phyloP scores from a whole-genome alignment of 306 rosid species.

The Ormosia semicastrata region DNA sequence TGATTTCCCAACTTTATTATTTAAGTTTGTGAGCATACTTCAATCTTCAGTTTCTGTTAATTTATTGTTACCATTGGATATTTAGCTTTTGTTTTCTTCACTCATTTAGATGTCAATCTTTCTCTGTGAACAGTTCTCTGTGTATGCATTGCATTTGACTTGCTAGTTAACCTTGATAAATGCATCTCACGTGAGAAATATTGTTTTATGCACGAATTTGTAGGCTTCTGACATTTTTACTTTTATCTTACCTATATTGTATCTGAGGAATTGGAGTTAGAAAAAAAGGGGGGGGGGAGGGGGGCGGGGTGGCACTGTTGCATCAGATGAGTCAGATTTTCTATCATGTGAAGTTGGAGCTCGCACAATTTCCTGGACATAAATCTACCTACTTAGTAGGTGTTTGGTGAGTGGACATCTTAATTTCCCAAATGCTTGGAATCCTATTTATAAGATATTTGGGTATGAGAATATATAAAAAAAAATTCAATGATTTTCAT shows the following conservation, averaged over 20 bases:
- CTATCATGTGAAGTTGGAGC: not conserved
- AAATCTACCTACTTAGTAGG: not conserved
- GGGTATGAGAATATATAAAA: not conserved
- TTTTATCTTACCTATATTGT: not conserved
- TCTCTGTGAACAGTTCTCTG: not conserved
- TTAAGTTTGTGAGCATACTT: not conserved
- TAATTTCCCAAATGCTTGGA: slow-evolving; percentile 1
- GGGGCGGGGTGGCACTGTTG: too few species aligned
- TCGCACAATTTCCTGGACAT: not conserved
- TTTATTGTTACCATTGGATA: not conserved
- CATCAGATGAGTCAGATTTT: not conserved
- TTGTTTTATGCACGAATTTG: not conserved
- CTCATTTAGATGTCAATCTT: not conserved
- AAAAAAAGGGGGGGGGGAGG: too few species aligned
- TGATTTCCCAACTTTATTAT: not conserved
- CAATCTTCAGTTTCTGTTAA: not conserved
- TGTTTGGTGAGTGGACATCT: slow-evolving; percentile 7
- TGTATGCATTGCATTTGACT: not conserved
- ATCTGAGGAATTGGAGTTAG: slow-evolving; percentile 1
- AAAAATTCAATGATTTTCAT: not conserved
- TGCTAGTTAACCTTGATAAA: slow-evolving; percentile 2
- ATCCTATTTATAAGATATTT: not conserved
- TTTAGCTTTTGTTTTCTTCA: not conserved
- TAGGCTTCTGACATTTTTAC: not conserved
- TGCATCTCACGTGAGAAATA: slow-evolving; percentile 1